These are phyloP conservation scores for Fraxinus albicans DNA, from an alignment of 305 asterid species.

Conservation along the genomic window DNA sequence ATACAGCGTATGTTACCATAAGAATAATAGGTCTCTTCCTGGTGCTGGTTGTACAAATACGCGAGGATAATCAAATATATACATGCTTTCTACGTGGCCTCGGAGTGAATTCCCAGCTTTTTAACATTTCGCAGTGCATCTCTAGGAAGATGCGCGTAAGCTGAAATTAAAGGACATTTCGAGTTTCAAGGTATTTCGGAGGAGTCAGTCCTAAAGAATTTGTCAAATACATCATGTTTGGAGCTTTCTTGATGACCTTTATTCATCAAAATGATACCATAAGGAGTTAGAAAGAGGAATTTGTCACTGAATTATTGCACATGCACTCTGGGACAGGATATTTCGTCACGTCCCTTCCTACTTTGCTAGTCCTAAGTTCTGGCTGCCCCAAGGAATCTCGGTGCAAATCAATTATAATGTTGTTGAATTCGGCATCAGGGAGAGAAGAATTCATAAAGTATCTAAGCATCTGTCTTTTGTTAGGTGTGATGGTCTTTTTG, in stretches of 20 bases:
- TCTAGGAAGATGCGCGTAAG: too few relatives aligned
- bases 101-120: not conserved
- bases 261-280: not conserved
- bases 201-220: not conserved
- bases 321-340: slow-evolving; percentile 93
- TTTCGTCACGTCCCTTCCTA: slow-evolving; percentile 79
- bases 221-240: not conserved
- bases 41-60: not conserved
- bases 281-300: slow-evolving; percentile 21
- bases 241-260: not conserved
- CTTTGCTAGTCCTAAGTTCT: slow-evolving; percentile 64
- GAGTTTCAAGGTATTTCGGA: not conserved
- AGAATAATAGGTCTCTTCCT: too few relatives aligned
- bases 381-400: slow-evolving; percentile 84
- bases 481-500: slow-evolving; percentile 78
- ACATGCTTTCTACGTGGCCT: not conserved
- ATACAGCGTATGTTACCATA: too few relatives aligned
- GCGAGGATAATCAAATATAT: not conserved
- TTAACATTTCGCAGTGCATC: not conserved
- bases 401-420: slow-evolving; percentile 58
- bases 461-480: slow-evolving; percentile 79
- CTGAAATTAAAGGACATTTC: too few relatives aligned
- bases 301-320: slow-evolving; percentile 49
- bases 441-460: slow-evolving; percentile 71
- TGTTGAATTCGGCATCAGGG: slow-evolving; percentile 62